Percentiles rank a stretch among this genome's conserved stretches.
phyloP scores from a whole-genome alignment of 192 early-diverging fungal species.

The Backusella westeae region DNA sequence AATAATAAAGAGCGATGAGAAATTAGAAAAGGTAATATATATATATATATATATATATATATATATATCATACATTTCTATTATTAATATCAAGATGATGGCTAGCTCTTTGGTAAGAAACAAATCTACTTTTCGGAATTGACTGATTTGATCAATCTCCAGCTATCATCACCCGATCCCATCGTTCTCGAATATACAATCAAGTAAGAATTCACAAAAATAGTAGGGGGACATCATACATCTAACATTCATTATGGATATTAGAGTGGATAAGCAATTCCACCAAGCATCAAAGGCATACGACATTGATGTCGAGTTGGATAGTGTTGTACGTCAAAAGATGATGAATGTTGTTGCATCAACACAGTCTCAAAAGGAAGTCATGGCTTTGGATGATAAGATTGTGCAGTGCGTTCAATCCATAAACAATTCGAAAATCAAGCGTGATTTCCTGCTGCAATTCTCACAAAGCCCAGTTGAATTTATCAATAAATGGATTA shows the following conservation, averaged over 20 bases:
- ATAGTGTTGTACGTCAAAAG: constrained; percentile 66
- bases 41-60: not conserved
- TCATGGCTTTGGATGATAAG: constrained; percentile 51
- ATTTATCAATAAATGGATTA: constrained; percentile 92
- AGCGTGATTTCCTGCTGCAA: constrained; percentile 89
- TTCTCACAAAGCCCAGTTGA: constrained; percentile 85
- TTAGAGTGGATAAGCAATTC: constrained; percentile 71
- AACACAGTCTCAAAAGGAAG: constrained; percentile 42
- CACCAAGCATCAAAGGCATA: constrained; percentile 77
- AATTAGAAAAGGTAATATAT: constrained; percentile 58
- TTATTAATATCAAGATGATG: not conserved
- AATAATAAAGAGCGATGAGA: constrained; percentile 80
- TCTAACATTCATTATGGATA: not conserved
- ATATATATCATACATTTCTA: not conserved
- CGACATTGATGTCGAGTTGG: constrained; percentile 91
- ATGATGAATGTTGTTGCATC: constrained; percentile 48
- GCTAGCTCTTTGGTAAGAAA: constrained; percentile 61
- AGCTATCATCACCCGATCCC: constrained; percentile 80
- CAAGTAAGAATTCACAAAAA: constrained; percentile 43
- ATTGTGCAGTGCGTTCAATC: constrained; percentile 78
- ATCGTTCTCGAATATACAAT: constrained; percentile 90
- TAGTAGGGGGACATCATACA: not conserved
- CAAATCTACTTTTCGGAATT: constrained; percentile 80
- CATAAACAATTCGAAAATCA: constrained; percentile 86
- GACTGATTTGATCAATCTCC: constrained; percentile 74